A percentile compares a stretch with the other conserved stretches of the same genome.
phyloP scores from a whole-genome alignment of 2,329 filamentous ascomycete species.

The Paecilomyces sp. region DNA sequence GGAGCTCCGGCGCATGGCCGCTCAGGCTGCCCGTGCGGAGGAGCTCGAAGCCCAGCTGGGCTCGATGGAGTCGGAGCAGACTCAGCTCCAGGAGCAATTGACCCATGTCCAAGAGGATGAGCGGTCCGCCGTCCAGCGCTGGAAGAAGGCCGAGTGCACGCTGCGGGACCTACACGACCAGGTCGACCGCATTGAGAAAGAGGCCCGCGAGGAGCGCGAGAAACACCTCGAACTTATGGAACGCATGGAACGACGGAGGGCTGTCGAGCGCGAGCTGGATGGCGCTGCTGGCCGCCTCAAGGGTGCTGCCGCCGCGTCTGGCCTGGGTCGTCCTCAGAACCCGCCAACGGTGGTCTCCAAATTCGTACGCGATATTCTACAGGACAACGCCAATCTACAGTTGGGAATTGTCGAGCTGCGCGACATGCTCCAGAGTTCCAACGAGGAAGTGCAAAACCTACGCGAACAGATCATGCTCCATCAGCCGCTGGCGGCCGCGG shows the following conservation, averaged over 20 bases:
- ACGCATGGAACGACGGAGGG: constrained; percentile 76
- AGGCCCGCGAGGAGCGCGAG: constrained; percentile 71
- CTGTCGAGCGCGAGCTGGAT: constrained; percentile 74
- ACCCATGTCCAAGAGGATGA: constrained; percentile 65
- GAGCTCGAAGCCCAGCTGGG: constrained; percentile 74
- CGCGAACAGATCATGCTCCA: constrained; percentile 75
- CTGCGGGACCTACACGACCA: constrained; percentile 77
- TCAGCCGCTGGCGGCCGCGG: constrained; percentile 52
- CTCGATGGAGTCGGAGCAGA: constrained; percentile 75
- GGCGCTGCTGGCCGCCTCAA: constrained; percentile 74
- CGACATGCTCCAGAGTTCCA: constrained; percentile 83
- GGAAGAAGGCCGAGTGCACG: constrained; percentile 75
- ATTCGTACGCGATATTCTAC: constrained; percentile 90
- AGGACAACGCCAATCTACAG: constrained; percentile 92
- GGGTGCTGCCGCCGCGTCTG: constrained; percentile 66
- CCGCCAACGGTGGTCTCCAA: constrained; percentile 75
- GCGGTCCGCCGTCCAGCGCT: constrained; percentile 70
- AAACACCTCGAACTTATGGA: constrained; percentile 73
- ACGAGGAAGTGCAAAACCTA: constrained; percentile 84
- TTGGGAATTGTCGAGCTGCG: constrained; percentile 84
- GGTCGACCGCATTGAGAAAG: constrained; percentile 78
- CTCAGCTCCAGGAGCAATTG: constrained; percentile 61
- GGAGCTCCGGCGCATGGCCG: constrained; percentile 66
- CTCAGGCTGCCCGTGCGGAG: constrained; percentile 65
- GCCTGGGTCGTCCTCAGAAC: constrained; percentile 52